Evolutionary conservation across 2,329 filamentous ascomycete genomes (phyloP), one percentile per base, ranked within the genome.

Genomic region (Talaromyces pinophilus): DNA sequence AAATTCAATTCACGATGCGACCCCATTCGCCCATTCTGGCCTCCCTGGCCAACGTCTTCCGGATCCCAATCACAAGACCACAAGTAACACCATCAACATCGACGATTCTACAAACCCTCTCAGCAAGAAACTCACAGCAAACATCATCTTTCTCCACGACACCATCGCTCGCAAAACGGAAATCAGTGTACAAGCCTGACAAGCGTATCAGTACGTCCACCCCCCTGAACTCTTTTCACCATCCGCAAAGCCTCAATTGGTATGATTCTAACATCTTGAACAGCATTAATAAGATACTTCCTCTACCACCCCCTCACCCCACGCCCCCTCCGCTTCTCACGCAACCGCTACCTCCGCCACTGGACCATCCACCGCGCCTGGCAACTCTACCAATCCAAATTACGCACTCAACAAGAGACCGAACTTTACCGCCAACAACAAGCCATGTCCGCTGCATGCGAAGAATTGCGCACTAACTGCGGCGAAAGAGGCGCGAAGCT

Each of bases 301-400:
- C 86, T 92, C 71, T 80, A 85, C 73, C 89, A 92, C 78, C 88
- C 88, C 1, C 80, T 85, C 35, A 90, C 87, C 6, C 89, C 89
- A 0, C 87, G 89, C 13, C 93, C 95, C 0, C 87, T 99, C 70
- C 90, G 92, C 73, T 93, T 98, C 86, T 92, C 88, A 48, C 92
- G 94, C 72, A 91, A 90, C 79, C 89, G 95, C 65, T 87, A 88
- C 79, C 88, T 99, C 70, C 92, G 95, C 57, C 95, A 99, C 84
- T 99, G 95, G 95, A 98, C 95, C 62, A 98, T 99, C 79, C 93
- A 98, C 84, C 93, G 95, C 72, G 94, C 94, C 25, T 98, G 93
- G 92, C 85, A 92, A 73, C 84, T 98, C 35, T 90, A 90, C 81
- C 88, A 89, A 73, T 86, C 89, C 71, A 86, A 91, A 76, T 85